Conservation (phyloP, 2,329 filamentous ascomycete genomes). For the Fusarium sp. region DNA sequence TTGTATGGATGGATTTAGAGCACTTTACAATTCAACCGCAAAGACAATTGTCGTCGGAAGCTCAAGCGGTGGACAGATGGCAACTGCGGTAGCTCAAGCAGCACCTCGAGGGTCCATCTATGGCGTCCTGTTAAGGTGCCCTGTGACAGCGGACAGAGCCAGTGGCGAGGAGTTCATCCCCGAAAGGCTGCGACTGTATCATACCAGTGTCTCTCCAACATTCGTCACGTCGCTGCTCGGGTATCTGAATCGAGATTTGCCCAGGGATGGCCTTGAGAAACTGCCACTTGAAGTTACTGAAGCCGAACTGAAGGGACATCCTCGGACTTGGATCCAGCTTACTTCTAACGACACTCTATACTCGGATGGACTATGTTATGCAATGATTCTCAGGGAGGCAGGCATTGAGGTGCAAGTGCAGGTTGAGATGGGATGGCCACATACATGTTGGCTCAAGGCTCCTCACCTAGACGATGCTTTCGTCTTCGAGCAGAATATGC, state of each 20-base stretch:
- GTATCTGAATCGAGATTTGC: constrained; percentile 46
- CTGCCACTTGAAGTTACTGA: constrained; percentile 54
- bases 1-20: constrained; percentile 50
- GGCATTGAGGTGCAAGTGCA: constrained; percentile 54
- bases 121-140: constrained; percentile 58
- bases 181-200: constrained; percentile 45
- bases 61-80: constrained; percentile 60
- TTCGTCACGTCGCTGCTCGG: constrained; percentile 52
- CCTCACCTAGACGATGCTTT: constrained; percentile 53
- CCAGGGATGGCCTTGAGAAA: constrained; percentile 52
- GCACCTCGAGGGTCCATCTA: constrained; percentile 42
- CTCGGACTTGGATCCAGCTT: constrained; percentile 59
- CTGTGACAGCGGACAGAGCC: constrained; percentile 58
- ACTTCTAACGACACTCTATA: constrained; percentile 62
- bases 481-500: constrained; percentile 54
- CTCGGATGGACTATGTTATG: constrained; percentile 61
- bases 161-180: constrained; percentile 52
- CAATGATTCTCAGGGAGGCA: constrained; percentile 51
- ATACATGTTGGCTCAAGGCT: constrained; percentile 62
- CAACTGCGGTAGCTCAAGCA: constrained; percentile 53
- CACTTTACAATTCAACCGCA: constrained; percentile 14
- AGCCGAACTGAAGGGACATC: constrained; percentile 47
- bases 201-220: constrained; percentile 52
- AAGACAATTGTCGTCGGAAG: constrained; percentile 54
- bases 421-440: constrained; percentile 58